Evolutionary conservation across 1,284 basidiomycete species (phyloP).

Genomic region (Caloboletus inedulis): DNA sequence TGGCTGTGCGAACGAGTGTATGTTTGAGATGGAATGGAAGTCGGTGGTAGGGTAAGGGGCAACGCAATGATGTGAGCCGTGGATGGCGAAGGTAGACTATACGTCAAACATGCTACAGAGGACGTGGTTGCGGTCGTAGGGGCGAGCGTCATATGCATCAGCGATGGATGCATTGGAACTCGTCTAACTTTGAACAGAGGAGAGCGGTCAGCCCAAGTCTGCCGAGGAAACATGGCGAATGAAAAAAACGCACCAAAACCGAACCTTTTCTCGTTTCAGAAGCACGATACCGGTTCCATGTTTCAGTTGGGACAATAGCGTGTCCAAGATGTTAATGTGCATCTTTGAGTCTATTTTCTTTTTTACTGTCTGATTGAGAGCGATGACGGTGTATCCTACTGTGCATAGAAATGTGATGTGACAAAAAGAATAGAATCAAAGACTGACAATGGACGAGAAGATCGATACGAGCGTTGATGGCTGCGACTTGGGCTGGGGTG

Average conservation of each 20-base stretch:
- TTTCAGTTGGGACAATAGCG: constrained; percentile 51
- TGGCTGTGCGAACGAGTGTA: constrained; percentile 74
- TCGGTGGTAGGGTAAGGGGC: constrained; percentile 72
- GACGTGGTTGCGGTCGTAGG: constrained; percentile 73
- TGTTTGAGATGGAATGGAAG: constrained; percentile 81
- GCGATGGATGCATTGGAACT: constrained; percentile 56
- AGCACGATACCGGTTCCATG: constrained; percentile 55
- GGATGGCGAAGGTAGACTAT: constrained; percentile 73
- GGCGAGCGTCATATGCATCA: constrained; percentile 68
- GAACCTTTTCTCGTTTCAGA: constrained; percentile 76
- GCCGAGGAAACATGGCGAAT: background rate
- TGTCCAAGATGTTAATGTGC: constrained; percentile 58
- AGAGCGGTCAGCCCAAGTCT: background rate
- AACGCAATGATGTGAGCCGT: constrained; percentile 82
- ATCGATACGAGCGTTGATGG: constrained; percentile 50
- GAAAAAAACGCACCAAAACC: constrained; percentile 53
- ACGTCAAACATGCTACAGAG: constrained; percentile 75
- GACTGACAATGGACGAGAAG: constrained; percentile 51
- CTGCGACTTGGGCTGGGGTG: constrained; percentile 40
- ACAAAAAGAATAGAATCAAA: background rate
- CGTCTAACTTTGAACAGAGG: constrained; percentile 43
- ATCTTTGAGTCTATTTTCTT: constrained; percentile 68
- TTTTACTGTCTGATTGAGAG: constrained; percentile 64
- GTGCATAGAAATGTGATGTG: constrained; percentile 16
- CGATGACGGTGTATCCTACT: constrained; percentile 81